A percentile compares a stretch with the other conserved stretches of the same genome.
These are phyloP conservation scores for Cercospora zeae-maydis DNA, from an alignment of 2,329 filamentous ascomycete species.

Conservation along the genomic window DNA sequence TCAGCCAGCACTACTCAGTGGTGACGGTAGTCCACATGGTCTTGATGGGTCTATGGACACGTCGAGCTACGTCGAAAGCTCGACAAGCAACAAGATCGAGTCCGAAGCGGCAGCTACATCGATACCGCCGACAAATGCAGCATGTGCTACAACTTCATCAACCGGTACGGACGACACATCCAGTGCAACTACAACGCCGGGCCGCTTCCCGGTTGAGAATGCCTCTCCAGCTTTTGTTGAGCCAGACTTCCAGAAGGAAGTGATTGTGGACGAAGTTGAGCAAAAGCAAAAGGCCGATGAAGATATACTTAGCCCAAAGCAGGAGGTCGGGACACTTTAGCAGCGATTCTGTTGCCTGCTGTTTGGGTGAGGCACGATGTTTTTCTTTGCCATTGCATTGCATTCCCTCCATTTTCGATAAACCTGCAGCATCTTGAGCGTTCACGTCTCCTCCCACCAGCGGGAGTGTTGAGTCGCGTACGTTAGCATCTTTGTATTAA, in stretches of 20 bases:
- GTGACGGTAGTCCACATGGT: slow-evolving; percentile 15
- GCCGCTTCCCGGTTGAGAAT: not conserved
- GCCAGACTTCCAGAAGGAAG: slow-evolving; percentile 3
- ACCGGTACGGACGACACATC: not conserved
- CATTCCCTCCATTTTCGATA: not conserved
- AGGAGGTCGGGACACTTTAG: slow-evolving; percentile 5
- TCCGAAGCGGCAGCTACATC: slow-evolving; percentile 19
- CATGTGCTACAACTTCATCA: not conserved
- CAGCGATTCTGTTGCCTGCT: slow-evolving; percentile 6
- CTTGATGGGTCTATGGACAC: slow-evolving; percentile 4
- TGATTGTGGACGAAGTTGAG: slow-evolving; percentile 19
- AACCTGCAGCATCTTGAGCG: slow-evolving; percentile 1
- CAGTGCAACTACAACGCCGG: slow-evolving; percentile 13
- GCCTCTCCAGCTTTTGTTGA: not conserved
- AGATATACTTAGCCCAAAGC: slow-evolving; percentile 6
- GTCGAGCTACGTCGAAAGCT: slow-evolving; percentile 2
- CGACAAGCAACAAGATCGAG: not conserved
- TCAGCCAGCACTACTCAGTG: slow-evolving; percentile 10
- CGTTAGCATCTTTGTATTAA: not conserved
- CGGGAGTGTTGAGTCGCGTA: not conserved
- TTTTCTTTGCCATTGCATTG: not conserved
- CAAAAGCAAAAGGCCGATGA: slow-evolving; percentile 12
- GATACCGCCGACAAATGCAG: not conserved
- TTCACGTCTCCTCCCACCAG: not conserved
- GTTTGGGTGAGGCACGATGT: not conserved